Evolutionary conservation across 495 filamentous ascomycete species (phyloP).

Genomic region (Penicillium daleae): DNA sequence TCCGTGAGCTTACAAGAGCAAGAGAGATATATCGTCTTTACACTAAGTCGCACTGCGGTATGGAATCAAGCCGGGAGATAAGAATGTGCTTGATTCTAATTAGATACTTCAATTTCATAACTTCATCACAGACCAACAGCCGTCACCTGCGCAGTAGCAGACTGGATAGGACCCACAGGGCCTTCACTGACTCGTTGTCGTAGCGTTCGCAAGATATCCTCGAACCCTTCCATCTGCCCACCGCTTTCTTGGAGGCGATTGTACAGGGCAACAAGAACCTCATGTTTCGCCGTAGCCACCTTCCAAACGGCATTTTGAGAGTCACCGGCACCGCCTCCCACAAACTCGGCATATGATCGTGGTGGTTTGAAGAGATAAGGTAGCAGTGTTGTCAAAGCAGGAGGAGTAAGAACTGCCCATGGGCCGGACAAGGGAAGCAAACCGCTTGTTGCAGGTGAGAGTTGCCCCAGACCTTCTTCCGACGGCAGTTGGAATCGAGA

Average conservation of each 20-base stretch:
- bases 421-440: slow-evolving; percentile 50
- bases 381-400: slow-evolving; percentile 55
- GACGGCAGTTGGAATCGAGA: slow-evolving; percentile 49
- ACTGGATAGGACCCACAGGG: slow-evolving; percentile 42
- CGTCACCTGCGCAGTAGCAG: slow-evolving; percentile 38
- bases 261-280: slow-evolving; percentile 54
- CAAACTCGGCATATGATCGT: slow-evolving; percentile 59
- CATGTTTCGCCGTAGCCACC: slow-evolving; percentile 62
- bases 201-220: slow-evolving; percentile 50
- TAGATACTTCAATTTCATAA: slow-evolving; percentile 2
- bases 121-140: slow-evolving; percentile 37
- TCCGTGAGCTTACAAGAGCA: background rate
- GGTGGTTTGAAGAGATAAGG: slow-evolving; percentile 64
- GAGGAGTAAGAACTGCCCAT: slow-evolving; percentile 56
- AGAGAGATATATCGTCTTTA: background rate
- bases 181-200: slow-evolving; percentile 50
- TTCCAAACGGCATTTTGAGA: slow-evolving; percentile 61
- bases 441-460: slow-evolving; percentile 43
- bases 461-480: slow-evolving; percentile 40
- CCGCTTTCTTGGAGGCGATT: slow-evolving; percentile 35
- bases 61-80: background rate
- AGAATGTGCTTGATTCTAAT: background rate
- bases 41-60: background rate
- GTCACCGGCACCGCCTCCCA: slow-evolving; percentile 61
- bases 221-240: slow-evolving; percentile 39